Evolutionary conservation across 352 stramenopile genomes (phyloP).

Genomic region (Pythium dissotocum): DNA sequence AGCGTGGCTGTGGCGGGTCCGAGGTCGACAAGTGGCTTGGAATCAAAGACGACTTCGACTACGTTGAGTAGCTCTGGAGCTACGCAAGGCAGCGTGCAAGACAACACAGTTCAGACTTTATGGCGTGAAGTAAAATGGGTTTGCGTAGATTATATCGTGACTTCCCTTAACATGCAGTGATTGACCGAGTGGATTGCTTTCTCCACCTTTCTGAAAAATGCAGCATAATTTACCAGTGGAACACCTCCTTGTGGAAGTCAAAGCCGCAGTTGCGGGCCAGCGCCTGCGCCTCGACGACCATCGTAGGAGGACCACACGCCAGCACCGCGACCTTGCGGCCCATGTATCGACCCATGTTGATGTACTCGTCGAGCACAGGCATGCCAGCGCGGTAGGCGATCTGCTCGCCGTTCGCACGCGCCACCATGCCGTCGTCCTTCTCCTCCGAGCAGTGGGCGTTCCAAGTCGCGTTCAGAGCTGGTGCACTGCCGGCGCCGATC

Average conservation of each 20-base stretch:
- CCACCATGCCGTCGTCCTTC: slow-evolving; percentile 43
- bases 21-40: slow-evolving; percentile 88
- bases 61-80: slow-evolving; percentile 51
- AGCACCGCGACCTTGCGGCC: slow-evolving; percentile 64
- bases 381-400: slow-evolving; percentile 53
- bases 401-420: slow-evolving; percentile 51
- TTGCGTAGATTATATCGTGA: background rate
- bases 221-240: slow-evolving; percentile 61
- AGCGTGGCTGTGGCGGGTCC: slow-evolving; percentile 58
- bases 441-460: slow-evolving; percentile 64
- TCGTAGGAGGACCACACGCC: slow-evolving; percentile 69
- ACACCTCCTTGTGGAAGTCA: slow-evolving; percentile 86
- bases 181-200: slow-evolving; percentile 12
- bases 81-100: background rate
- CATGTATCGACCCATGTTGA: slow-evolving; percentile 71
- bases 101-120: background rate
- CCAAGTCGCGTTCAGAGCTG: slow-evolving; percentile 55
- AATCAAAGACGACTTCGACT: slow-evolving; percentile 88
- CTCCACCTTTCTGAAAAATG: background rate
- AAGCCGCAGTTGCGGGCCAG: slow-evolving; percentile 66
- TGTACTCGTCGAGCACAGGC: slow-evolving; percentile 64
- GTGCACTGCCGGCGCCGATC: slow-evolving; percentile 25
- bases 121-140: background rate
- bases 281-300: slow-evolving; percentile 66
- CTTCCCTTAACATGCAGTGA: background rate